phyloP scores from a whole-genome alignment of 176 grass and related monocot species.

The Bothriochloa decipiens region DNA sequence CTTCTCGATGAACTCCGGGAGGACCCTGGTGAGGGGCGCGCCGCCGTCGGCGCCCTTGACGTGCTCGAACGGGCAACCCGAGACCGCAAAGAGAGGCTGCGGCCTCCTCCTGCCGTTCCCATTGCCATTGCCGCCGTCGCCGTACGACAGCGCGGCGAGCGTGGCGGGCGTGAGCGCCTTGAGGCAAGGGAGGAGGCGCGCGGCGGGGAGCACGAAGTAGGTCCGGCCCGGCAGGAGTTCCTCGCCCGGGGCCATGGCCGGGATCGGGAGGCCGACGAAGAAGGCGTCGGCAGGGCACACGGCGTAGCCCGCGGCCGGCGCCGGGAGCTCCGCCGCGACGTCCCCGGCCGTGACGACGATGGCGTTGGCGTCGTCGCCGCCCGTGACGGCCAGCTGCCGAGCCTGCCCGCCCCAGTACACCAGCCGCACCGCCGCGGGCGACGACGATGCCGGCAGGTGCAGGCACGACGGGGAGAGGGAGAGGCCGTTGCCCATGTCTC shows the following conservation, averaged over 20 bases:
- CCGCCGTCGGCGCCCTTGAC: conserved; percentile 57
- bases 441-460: conserved; percentile 1
- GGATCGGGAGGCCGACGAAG: conserved; percentile 78
- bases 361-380: not conserved
- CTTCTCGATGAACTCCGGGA: conserved; percentile 80
- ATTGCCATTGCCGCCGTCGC: not conserved
- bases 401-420: conserved; percentile 77
- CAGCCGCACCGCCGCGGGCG: conserved; percentile 21
- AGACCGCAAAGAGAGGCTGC: conserved; percentile 31
- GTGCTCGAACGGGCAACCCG: conserved; percentile 74
- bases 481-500: conserved; percentile 71
- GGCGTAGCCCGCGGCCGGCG: conserved; percentile 22
- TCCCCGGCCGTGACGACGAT: conserved; percentile 43
- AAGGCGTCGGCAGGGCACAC: conserved; percentile 77
- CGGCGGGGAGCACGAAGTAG: conserved; percentile 78
- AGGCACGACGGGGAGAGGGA: conserved; percentile 55
- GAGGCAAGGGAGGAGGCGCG: conserved; percentile 47
- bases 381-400: not conserved
- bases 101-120: not conserved
- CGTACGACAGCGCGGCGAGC: conserved; percentile 61
- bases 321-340: conserved; percentile 52
- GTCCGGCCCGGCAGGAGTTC: conserved; percentile 61
- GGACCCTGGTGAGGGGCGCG: conserved; percentile 53
- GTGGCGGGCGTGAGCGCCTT: conserved; percentile 73
- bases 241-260: conserved; percentile 52